These are phyloP conservation scores for Colletotrichum sidae DNA, from an alignment of 2,329 filamentous ascomycete genomes.

Conservation along the genomic window DNA sequence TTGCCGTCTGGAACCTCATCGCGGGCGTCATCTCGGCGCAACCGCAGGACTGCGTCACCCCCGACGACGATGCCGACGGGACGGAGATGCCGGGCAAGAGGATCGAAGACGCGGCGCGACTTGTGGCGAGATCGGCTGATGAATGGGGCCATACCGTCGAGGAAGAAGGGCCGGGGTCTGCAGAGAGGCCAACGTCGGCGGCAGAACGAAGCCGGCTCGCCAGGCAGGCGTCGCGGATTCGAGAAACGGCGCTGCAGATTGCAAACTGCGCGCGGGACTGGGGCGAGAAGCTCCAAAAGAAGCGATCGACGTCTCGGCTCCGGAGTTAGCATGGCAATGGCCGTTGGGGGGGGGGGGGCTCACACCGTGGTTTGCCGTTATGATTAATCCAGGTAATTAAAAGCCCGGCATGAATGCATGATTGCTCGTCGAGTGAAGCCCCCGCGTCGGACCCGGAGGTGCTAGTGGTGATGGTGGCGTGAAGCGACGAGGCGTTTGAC, in stretches of 20 bases:
- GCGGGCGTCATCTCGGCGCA: constrained; percentile 94
- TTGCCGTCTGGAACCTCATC: constrained; percentile 44
- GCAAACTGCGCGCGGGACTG: constrained; percentile 31
- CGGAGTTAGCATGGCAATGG: not conserved
- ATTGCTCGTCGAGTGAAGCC: not conserved
- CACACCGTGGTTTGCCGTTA: not conserved
- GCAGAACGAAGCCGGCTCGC: constrained; percentile 20
- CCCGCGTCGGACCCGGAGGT: not conserved
- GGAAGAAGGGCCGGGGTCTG: constrained; percentile 7
- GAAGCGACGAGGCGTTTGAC: too few relatives aligned
- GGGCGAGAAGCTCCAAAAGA: constrained; percentile 33
- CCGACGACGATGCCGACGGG: constrained; percentile 70
- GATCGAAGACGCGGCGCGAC: constrained; percentile 42
- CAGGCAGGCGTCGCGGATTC: constrained; percentile 28
- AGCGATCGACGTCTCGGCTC: constrained; percentile 28
- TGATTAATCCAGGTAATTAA: not conserved
- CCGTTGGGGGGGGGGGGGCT: not conserved
- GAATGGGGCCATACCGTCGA: constrained; percentile 40
- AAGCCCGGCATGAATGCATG: not conserved
- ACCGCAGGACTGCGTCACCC: constrained; percentile 92
- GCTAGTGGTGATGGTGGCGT: too few relatives aligned
- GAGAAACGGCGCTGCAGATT: constrained; percentile 34
- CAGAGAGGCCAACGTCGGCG: not conserved
- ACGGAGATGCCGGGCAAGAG: constrained; percentile 40
- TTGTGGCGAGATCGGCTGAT: constrained; percentile 42